Evolutionary conservation across 2,329 filamentous ascomycete genomes (phyloP).

Genomic region (Mariannaea sp.): DNA sequence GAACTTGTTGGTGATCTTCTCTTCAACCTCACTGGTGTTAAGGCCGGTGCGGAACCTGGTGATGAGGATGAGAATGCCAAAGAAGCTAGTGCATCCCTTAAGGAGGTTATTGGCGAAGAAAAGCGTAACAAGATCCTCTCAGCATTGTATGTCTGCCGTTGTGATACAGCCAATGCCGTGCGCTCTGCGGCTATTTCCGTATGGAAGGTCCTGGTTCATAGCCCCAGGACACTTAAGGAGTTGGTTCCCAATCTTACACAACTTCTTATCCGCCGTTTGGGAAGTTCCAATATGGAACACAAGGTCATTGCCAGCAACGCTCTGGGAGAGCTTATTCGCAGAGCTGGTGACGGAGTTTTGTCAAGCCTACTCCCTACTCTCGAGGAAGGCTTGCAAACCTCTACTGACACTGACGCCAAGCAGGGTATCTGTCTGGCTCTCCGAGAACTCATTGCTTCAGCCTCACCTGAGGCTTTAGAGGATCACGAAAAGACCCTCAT

Average conservation of each 20-base stretch:
- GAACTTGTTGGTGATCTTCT: slow-evolving; percentile 95
- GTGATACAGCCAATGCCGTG: slow-evolving; percentile 91
- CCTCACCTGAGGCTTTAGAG: slow-evolving; percentile 84
- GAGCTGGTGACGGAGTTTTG: slow-evolving; percentile 92
- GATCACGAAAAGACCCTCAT: slow-evolving; percentile 96
- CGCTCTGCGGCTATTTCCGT: slow-evolving; percentile 88
- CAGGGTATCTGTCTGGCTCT: slow-evolving; percentile 98
- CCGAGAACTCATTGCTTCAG: slow-evolving; percentile 88
- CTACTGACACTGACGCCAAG: slow-evolving; percentile 89
- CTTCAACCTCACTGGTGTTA: slow-evolving; percentile 97
- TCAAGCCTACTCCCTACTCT: slow-evolving; percentile 87
- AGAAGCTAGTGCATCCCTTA: slow-evolving; percentile 89
- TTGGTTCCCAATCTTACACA: slow-evolving; percentile 93
- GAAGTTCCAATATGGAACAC: slow-evolving; percentile 96
- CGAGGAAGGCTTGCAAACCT: slow-evolving; percentile 85
- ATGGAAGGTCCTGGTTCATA: slow-evolving; percentile 96
- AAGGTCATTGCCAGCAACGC: slow-evolving; percentile 98
- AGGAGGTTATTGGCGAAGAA: slow-evolving; percentile 93
- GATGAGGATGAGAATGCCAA: slow-evolving; percentile 79
- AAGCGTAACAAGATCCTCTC: slow-evolving; percentile 97
- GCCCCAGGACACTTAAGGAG: slow-evolving; percentile 90
- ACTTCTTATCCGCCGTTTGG: slow-evolving; percentile 89
- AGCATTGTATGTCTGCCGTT: slow-evolving; percentile 96
- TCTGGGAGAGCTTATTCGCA: slow-evolving; percentile 93
- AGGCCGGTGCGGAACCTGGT: slow-evolving; percentile 73